A percentile compares a stretch with the other conserved stretches of the same genome.
These are phyloP conservation scores for Colletotrichum trifolii DNA, from an alignment of 2,329 filamentous ascomycete species.

Conservation along the genomic window DNA sequence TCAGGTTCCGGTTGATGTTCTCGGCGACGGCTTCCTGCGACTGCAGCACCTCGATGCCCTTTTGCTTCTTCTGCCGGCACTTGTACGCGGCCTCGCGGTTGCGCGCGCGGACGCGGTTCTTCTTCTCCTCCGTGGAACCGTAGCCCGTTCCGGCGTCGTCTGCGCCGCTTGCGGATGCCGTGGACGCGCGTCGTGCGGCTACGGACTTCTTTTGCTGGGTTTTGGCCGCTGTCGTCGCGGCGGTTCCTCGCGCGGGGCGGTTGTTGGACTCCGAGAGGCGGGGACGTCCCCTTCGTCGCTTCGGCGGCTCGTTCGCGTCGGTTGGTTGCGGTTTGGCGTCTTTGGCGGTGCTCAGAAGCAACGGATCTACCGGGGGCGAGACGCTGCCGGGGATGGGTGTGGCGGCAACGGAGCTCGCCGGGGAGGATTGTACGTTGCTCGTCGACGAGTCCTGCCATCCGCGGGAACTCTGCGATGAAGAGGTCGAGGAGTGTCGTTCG, in stretches of 20 bases:
- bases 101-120: conserved; percentile 31
- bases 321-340: not conserved
- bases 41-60: conserved; percentile 34
- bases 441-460: conserved; percentile 17
- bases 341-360: not conserved
- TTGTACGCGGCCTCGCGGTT: conserved; percentile 38
- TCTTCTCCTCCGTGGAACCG: conserved; percentile 21
- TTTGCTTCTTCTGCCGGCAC: conserved; percentile 36
- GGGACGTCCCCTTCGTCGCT: conserved; percentile 20
- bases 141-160: not conserved
- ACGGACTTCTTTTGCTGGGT: not conserved
- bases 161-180: conserved; percentile 15
- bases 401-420: conserved; percentile 20
- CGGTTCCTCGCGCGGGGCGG: not conserved
- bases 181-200: conserved; percentile 14
- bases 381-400: not conserved
- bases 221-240: not conserved
- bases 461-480: not conserved
- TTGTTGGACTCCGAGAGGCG: conserved; percentile 5
- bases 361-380: conserved; percentile 12
- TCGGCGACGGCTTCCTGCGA: conserved; percentile 38
- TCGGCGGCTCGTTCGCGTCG: not conserved
- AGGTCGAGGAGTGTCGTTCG: not conserved
- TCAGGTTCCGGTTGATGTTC: conserved; percentile 28
- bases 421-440: conserved; percentile 9